Conservation (phyloP, 768 basidiomycete species). For the Leccinum ochraceum region DNA sequence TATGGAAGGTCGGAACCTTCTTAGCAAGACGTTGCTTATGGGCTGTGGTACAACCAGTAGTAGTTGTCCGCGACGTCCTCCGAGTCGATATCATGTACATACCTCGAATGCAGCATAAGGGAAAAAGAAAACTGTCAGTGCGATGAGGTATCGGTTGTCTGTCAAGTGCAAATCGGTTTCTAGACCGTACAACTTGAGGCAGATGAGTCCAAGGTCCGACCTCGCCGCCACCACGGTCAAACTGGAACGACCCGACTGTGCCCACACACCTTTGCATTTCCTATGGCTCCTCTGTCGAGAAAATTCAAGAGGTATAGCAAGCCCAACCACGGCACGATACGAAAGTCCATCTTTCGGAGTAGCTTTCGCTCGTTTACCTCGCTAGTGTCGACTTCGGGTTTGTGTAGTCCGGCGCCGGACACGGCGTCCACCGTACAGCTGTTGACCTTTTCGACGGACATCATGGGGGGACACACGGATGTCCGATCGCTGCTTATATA, state of each 20-base stretch:
- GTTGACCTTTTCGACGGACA: slow-evolving; percentile 4
- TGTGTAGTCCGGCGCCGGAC: slow-evolving; percentile 36
- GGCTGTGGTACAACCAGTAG: slow-evolving; percentile 40
- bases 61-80: background rate
- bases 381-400: slow-evolving; percentile 53
- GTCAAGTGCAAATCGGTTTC: slow-evolving; percentile 56
- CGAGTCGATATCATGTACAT: slow-evolving; percentile 10
- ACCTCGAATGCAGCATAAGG: slow-evolving; percentile 74
- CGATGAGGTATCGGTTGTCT: slow-evolving; percentile 66
- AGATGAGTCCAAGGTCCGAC: background rate
- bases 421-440: background rate
- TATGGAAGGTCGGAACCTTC: slow-evolving; percentile 61
- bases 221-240: background rate
- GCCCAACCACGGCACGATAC: slow-evolving; percentile 74
- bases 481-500: background rate
- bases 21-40: slow-evolving; percentile 61
- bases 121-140: slow-evolving; percentile 76
- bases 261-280: slow-evolving; percentile 64
- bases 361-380: slow-evolving; percentile 55
- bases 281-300: slow-evolving; percentile 62
- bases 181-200: slow-evolving; percentile 55
- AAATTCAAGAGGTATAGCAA: slow-evolving; percentile 76
- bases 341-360: slow-evolving; percentile 59
- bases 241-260: background rate
- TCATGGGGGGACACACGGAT: slow-evolving; percentile 1